phyloP scores from a whole-genome alignment of 805 yeast genomes.

The Cephaloascus fragrans region DNA sequence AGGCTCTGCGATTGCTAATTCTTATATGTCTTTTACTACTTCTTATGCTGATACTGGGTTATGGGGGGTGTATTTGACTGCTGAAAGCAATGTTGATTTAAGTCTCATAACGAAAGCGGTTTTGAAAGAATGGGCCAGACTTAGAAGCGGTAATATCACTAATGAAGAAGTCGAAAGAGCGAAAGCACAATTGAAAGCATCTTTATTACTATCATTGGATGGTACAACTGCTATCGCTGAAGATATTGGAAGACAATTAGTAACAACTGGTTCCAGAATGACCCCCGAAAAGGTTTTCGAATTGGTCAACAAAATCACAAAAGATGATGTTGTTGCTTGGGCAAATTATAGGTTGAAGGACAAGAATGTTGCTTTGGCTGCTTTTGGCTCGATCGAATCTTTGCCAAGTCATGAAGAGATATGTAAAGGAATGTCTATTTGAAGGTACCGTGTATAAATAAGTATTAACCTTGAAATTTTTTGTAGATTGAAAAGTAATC shows the following conservation, averaged over 20 bases:
- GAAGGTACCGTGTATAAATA: no score
- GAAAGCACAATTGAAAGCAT: constrained; percentile 90
- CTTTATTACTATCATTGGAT: constrained; percentile 79
- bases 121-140: constrained; percentile 79
- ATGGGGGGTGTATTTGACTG: constrained; percentile 92
- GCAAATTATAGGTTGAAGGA: constrained; percentile 71
- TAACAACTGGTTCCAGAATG: constrained; percentile 79
- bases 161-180: constrained; percentile 89
- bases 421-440: constrained; percentile 22
- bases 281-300: constrained; percentile 67
- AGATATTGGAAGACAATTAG: constrained; percentile 94
- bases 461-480: no score
- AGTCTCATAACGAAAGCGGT: constrained; percentile 66
- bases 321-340: constrained; percentile 77
- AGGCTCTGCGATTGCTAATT: constrained; percentile 69
- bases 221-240: constrained; percentile 96
- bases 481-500: no score
- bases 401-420: constrained; percentile 64
- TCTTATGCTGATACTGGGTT: constrained; percentile 95
- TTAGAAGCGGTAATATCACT: constrained; percentile 66
- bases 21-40: constrained; percentile 94
- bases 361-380: constrained; percentile 85
- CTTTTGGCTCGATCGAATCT: constrained; percentile 69
- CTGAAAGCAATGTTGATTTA: constrained; percentile 64
- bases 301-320: constrained; percentile 69